Evolutionary conservation across 352 stramenopile genomes (phyloP).

Genomic region (Pythium grandisporangium): DNA sequence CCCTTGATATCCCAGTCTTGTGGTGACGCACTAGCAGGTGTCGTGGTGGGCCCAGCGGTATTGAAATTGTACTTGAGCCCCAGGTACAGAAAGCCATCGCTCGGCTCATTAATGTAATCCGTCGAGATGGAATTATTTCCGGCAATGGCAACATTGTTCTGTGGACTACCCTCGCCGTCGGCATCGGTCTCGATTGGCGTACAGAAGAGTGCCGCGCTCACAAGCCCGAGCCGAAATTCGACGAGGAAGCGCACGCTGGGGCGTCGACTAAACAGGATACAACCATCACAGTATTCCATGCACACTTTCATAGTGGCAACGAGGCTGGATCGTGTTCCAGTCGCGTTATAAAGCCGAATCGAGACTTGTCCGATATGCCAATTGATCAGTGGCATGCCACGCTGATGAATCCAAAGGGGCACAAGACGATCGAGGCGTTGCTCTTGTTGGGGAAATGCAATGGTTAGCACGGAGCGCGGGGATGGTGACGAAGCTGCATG

Average conservation of each 20-base stretch:
- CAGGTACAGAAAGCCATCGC: constrained; percentile 66
- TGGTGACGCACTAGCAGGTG: not conserved
- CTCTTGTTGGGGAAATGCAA: constrained; percentile 11
- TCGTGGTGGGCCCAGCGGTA: constrained; percentile 5
- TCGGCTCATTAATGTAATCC: constrained; percentile 51
- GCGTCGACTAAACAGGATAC: too few species aligned
- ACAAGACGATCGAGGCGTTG: constrained; percentile 28
- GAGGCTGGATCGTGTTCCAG: too few species aligned
- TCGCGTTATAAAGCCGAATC: constrained; percentile 25
- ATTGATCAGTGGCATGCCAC: constrained; percentile 35
- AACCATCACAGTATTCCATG: too few species aligned
- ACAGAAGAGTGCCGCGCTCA: constrained; percentile 27
- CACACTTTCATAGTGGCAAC: too few species aligned
- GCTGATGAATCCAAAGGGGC: constrained; percentile 16
- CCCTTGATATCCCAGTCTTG: constrained; percentile 42
- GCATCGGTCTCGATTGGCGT: not conserved
- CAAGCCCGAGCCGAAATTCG: constrained; percentile 43
- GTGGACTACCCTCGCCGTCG: not conserved
- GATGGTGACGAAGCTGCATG: constrained; percentile 7
- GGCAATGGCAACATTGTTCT: too few species aligned
- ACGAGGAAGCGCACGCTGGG: constrained; percentile 31
- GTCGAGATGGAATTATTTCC: constrained; percentile 44
- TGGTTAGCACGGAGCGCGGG: too few species aligned
- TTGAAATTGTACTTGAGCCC: constrained; percentile 52
- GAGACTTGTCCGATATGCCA: constrained; percentile 42